Base-by-base conservation (phyloP, 768 basidiomycete genomes). In the Kwoniella bestiolae region DNA sequence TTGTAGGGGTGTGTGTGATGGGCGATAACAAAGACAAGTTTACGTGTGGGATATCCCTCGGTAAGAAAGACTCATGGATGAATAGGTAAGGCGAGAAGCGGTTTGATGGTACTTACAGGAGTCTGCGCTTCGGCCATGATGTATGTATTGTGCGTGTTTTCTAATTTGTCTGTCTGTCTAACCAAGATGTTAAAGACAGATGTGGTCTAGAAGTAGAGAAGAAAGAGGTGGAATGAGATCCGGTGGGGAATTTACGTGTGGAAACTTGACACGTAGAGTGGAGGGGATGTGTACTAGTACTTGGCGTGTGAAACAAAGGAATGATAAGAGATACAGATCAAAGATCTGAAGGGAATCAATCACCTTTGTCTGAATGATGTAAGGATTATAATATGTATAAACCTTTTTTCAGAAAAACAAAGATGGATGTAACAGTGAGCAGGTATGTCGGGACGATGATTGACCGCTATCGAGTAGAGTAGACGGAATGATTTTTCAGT, bases 41-140 rank as follows among this genome's bases (percentile, higher is more conserved):
- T 25, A 21, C 11, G 11, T 5, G 44, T 46, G 9, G 18, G 26
- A 26, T 34, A 34, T 11, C 52, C 52, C 52, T 32, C 29, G n/a
- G 38, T 53, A 32, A 50, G 41, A 46, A 52, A 45, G 18, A 44
- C 23, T 35, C 23, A 16, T 28, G 38, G 60, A 26, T 44, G 31
- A 28, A 14, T 32, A 31, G 11, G n/a, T 50, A 18, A 6, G 46
- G 34, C 28, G 23, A 12, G 28, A 34, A 18, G 51, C 9, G 28
- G 31, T 32, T 25, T 12, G 41, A 16, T 7, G 29, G 28, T n/a
- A 65, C 63, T 65, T 34, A 65, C 63, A 26, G 63, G 63, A 44
- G 63, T 65, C 41, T 50, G 56, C 9, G 49, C 56, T 56, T 55
- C 45, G 38, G 55, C 63, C 63, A 64, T 64, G 44, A 32, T 64